Evolutionary conservation across 305 asterid genomes (phyloP).

Genomic region (Caryopteris hybrid): DNA sequence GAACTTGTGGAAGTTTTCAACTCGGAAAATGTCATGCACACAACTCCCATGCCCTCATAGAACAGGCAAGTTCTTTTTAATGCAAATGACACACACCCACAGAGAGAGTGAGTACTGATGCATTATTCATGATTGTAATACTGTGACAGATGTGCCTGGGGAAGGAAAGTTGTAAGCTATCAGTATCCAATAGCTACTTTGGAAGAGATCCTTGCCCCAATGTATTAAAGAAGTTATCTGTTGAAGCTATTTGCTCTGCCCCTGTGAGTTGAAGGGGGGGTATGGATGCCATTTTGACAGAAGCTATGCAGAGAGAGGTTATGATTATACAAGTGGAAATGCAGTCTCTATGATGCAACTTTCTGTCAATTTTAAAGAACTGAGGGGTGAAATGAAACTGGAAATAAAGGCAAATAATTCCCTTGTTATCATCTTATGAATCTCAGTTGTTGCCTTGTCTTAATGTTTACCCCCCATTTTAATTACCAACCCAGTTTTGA

Average conservation of each 20-base stretch:
- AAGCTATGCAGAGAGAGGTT: too few relatives aligned
- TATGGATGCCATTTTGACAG: too few relatives aligned
- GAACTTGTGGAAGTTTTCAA: slow-evolving; percentile 46
- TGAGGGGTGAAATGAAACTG: too few relatives aligned
- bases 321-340: too few relatives aligned
- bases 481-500: too few relatives aligned
- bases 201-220: slow-evolving; percentile 59
- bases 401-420: too few relatives aligned
- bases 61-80: slow-evolving; percentile 38
- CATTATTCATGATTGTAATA: not conserved
- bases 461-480: too few relatives aligned
- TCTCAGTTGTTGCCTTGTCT: too few relatives aligned
- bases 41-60: slow-evolving; percentile 35
- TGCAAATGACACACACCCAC: too few relatives aligned
- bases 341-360: too few relatives aligned
- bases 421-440: too few relatives aligned
- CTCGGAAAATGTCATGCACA: slow-evolving; percentile 47
- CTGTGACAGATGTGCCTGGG: slow-evolving; percentile 45
- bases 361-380: too few relatives aligned
- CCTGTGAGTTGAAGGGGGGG: not conserved
- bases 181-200: slow-evolving; percentile 39
- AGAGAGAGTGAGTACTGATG: not conserved
- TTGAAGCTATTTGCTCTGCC: slow-evolving; percentile 48
- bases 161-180: slow-evolving; percentile 42
- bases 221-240: slow-evolving; percentile 43